phyloP scores from a whole-genome alignment of 805 yeast species.

The Yarrowia hollandica region DNA sequence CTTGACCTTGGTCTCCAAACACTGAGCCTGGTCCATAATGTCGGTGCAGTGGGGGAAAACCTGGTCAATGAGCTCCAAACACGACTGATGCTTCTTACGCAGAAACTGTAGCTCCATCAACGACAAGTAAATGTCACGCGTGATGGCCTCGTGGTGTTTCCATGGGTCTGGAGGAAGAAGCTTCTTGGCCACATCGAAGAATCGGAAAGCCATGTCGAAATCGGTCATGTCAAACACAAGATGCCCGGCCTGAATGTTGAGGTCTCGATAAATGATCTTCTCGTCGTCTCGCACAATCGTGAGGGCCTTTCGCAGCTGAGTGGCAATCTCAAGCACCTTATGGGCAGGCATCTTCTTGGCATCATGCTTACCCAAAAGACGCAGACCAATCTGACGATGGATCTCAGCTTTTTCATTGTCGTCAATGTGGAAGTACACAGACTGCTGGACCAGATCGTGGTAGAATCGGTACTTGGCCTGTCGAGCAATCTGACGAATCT shows the following conservation, averaged over 20 bases:
- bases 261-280: slow-evolving; percentile 43
- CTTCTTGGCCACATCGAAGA: slow-evolving; percentile 44
- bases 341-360: slow-evolving; percentile 36
- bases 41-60: slow-evolving; percentile 41
- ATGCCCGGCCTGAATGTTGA: slow-evolving; percentile 48
- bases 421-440: slow-evolving; percentile 40
- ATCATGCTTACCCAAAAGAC: slow-evolving; percentile 39
- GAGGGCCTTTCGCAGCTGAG: slow-evolving; percentile 45
- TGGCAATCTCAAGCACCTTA: slow-evolving; percentile 44
- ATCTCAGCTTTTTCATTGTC: slow-evolving; percentile 39
- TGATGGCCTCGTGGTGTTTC: slow-evolving; percentile 31
- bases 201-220: slow-evolving; percentile 46
- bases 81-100: slow-evolving; percentile 41
- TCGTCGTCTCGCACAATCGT: slow-evolving; percentile 44
- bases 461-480: slow-evolving; percentile 45
- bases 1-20: slow-evolving; percentile 44
- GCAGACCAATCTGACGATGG: slow-evolving; percentile 48
- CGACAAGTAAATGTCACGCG: slow-evolving; percentile 34
- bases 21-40: slow-evolving; percentile 40
- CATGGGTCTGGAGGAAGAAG: slow-evolving; percentile 33
- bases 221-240: slow-evolving; percentile 49
- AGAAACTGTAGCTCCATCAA: slow-evolving; percentile 36
- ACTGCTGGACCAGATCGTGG: slow-evolving; percentile 47
- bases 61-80: slow-evolving; percentile 43
- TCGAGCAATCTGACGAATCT: slow-evolving; percentile 42